These are phyloP conservation scores for Wickerhamiella infanticola DNA, from an alignment of 1,139 yeast species.

Conservation along the genomic window DNA sequence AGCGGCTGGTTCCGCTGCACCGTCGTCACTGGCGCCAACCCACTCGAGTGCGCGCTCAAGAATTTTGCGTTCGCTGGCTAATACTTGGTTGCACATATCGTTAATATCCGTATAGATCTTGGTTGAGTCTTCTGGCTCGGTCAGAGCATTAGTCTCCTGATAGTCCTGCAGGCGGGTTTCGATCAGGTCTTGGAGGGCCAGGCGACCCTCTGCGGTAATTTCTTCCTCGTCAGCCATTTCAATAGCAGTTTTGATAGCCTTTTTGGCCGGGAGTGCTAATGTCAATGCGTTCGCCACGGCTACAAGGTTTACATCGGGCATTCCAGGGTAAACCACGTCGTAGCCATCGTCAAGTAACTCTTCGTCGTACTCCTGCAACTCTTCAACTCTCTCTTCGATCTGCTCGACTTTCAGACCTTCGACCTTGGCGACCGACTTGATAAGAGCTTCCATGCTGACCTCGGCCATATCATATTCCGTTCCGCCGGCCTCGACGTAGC, in stretches of 20 bases:
- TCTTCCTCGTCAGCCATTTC: constrained; percentile 8
- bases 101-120: constrained; percentile 4
- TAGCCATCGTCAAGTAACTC: constrained; percentile 5
- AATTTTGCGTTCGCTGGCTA: constrained; percentile 7
- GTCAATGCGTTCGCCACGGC: constrained; percentile 6
- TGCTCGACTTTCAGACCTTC: neutral
- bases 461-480: constrained; percentile 77
- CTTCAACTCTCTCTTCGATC: constrained; percentile 1
- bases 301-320: constrained; percentile 8
- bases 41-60: constrained; percentile 9
- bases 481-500: constrained; percentile 68
- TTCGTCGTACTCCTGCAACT: constrained; percentile 1
- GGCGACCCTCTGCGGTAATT: constrained; percentile 8
- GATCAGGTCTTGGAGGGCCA: constrained; percentile 6
- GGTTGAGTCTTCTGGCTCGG: neutral
- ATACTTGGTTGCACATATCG: constrained; percentile 12
- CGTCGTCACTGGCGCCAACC: neutral
- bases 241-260: constrained; percentile 4
- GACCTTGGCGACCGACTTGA: neutral
- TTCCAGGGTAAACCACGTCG: constrained; percentile 3
- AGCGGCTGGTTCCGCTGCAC: neutral
- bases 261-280: constrained; percentile 3
- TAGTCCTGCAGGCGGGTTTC: constrained; percentile 6
- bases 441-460: constrained; percentile 20
- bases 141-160: neutral